Conservation (phyloP, 2,329 filamentous ascomycete species). For the Fusarium sororula region DNA sequence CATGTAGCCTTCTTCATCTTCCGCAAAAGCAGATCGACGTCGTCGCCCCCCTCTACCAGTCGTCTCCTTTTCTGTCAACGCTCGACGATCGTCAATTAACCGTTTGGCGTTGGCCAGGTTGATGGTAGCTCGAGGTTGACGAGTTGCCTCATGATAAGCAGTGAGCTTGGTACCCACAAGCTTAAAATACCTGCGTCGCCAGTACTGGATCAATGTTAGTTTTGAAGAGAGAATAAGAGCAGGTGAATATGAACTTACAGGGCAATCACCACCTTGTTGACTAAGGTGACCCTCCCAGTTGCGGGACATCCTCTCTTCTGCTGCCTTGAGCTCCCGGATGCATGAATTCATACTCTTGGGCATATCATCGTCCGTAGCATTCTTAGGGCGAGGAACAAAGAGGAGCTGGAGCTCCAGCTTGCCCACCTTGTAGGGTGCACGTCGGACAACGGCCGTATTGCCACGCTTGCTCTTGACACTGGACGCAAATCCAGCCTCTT, state of each 20-base stretch:
- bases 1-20: constrained; percentile 99
- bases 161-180: constrained; percentile 90
- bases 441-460: constrained; percentile 74
- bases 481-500: constrained; percentile 79
- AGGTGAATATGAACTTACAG: constrained; percentile 68
- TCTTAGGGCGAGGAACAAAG: constrained; percentile 92
- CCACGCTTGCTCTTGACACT: constrained; percentile 95
- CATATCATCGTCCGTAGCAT: constrained; percentile 91
- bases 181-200: constrained; percentile 98
- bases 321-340: constrained; percentile 90
- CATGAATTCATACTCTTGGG: constrained; percentile 99
- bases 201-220: constrained; percentile 74
- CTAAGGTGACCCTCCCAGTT: constrained; percentile 90
- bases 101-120: constrained; percentile 93
- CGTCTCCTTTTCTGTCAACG: constrained; percentile 85
- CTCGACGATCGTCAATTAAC: constrained; percentile 89
- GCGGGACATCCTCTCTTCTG: constrained; percentile 80
- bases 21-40: constrained; percentile 93
- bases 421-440: constrained; percentile 95
- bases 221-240: not conserved
- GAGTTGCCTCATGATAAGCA: constrained; percentile 93
- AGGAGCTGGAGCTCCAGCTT: constrained; percentile 94
- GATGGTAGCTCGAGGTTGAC: constrained; percentile 95
- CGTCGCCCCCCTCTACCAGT: constrained; percentile 79
- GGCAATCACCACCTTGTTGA: constrained; percentile 97